A percentile compares a stretch with the other conserved stretches of the same genome.
Evolutionary conservation across 768 basidiomycete genomes (phyloP).

Genomic region (Amylocystis lapponica): DNA sequence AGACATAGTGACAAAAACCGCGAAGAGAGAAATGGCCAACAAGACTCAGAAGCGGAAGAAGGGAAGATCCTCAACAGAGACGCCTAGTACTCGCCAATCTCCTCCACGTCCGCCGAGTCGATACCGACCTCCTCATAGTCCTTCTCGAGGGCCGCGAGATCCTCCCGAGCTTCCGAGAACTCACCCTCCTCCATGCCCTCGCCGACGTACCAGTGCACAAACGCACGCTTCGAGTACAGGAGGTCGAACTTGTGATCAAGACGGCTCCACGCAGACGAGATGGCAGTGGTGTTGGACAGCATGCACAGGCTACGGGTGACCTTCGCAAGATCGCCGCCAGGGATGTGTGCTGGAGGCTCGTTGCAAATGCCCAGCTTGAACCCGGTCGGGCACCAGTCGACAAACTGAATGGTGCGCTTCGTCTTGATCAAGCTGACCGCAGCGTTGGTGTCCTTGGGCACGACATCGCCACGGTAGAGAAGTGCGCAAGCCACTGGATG

Average conservation of each 20-base stretch:
- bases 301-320: conserved; percentile 74
- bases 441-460: conserved; percentile 73
- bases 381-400: conserved; percentile 76
- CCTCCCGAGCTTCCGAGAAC: conserved; percentile 98
- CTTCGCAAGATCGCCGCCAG: conserved; percentile 72
- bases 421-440: conserved; percentile 73
- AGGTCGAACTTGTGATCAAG: conserved; percentile 79
- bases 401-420: conserved; percentile 73
- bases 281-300: conserved; percentile 71
- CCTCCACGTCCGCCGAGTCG: conserved; percentile 45
- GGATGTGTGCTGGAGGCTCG: conserved; percentile 69
- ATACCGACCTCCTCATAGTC: conserved; percentile 85
- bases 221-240: conserved; percentile 58
- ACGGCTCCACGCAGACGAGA: conserved; percentile 70
- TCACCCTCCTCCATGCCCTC: conserved; percentile 90
- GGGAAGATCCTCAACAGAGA: conserved; percentile 15
- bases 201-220: conserved; percentile 63
- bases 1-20: conserved; percentile 26
- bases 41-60: conserved; percentile 17
- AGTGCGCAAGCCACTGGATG: conserved; percentile 58
- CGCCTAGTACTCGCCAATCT: conserved; percentile 41
- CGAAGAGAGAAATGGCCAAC: conserved; percentile 24
- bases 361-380: conserved; percentile 80
- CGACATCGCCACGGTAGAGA: conserved; percentile 72
- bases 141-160: conserved; percentile 99